Evolutionary conservation across 257 asterid species (phyloP).

Genomic region (Solanum paucissectum): DNA sequence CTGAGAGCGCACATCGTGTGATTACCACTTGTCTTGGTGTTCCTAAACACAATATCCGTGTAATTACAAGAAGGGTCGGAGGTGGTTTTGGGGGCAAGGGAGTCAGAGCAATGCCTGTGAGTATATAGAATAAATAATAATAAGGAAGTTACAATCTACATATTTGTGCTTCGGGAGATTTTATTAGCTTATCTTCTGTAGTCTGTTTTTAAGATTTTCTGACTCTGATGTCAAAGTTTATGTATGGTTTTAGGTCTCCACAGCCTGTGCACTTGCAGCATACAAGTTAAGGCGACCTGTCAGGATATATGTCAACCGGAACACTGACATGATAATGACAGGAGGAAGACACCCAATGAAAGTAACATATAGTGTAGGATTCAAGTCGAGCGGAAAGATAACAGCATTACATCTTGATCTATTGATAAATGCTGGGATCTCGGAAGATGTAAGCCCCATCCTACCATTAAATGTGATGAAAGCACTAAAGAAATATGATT

Average conservation of each 20-base stretch:
- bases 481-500: conserved; percentile 50
- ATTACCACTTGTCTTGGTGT: neutral
- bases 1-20: neutral
- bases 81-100: neutral
- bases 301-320: conserved; percentile 49
- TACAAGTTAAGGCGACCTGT: conserved; percentile 60
- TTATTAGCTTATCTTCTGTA: neutral
- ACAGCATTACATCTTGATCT: conserved; percentile 61
- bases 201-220: neutral
- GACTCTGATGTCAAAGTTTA: neutral
- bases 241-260: conserved; percentile 35
- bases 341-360: conserved; percentile 86
- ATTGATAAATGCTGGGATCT: conserved; percentile 54
- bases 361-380: conserved; percentile 57
- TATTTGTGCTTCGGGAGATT: neutral
- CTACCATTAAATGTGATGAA: conserved; percentile 28
- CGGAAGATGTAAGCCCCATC: conserved; percentile 40
- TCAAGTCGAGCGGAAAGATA: conserved; percentile 54
- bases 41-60: neutral
- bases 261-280: conserved; percentile 81
- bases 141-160: neutral
- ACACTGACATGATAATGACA: conserved; percentile 54
- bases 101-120: neutral
- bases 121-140: neutral
- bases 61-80: neutral